Evolutionary conservation across 2,329 filamentous ascomycete species (phyloP), one percentile per base, ranked within the genome.

Genomic region (Cryoendolithus antarcticus): DNA sequence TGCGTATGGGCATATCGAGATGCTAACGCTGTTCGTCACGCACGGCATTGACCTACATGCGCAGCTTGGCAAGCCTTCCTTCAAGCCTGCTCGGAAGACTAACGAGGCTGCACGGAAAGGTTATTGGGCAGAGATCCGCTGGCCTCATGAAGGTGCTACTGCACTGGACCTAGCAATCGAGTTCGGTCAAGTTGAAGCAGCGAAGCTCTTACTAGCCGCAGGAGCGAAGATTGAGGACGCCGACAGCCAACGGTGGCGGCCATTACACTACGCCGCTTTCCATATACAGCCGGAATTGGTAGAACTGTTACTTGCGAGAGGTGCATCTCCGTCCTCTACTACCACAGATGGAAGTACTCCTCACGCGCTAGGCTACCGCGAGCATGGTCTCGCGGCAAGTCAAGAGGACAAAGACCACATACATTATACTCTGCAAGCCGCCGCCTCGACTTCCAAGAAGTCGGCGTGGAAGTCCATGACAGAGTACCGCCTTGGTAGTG

Each of bases 191-290:
- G 42, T 40, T 13, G 47, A 47, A 6, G 39, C 44, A 8, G 46
- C 45, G 5, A 38, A 40, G n/a, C 34, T 48, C 29, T 43, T 49
- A 6, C 44, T 49, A 9, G 32, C 41, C 2, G 35, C 38, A n/a
- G 45, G 45, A 12, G 42, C 44, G 12, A 47, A 42, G 39, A 37
- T 45, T 10, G 46, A 49, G 6, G 45, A 45, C 13, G 28, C 30
- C 4, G 45, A 48, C 33, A 45, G 44, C 12, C 37, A 37, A 9
- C 43, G 38, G 13, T 49, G 47, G 47, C 39, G 41, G 21, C 47
- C 47, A 1, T 24, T 49, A 10, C 47, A 49, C 38, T 41, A 48
- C 39, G 47, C 47, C 5, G 44, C 45, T 6, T 49, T 48, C 41
- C 36, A 39, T 34, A 40, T 44, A 31, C 38, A 39, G 4, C 40